Percentiles rank a stretch among this genome's conserved stretches.
These are phyloP conservation scores for Heliamphora pulchella DNA, from an alignment of 179 eudicot genomes.

Conservation along the genomic window DNA sequence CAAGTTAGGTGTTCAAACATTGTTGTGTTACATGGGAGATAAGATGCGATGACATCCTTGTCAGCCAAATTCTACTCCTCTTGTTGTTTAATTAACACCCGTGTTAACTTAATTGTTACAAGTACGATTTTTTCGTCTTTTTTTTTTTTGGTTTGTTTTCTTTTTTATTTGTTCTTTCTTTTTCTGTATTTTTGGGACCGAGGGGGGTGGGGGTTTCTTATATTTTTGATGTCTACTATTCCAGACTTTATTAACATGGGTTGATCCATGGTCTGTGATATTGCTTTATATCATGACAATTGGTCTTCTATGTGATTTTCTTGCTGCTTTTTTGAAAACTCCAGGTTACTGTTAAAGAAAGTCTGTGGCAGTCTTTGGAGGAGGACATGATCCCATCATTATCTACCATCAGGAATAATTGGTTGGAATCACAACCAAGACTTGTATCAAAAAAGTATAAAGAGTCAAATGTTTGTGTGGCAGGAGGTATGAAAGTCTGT, in stretches of 20 bases:
- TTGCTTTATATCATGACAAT: neutral
- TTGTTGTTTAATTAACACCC: no score
- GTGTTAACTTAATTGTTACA: neutral
- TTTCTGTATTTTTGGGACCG: neutral
- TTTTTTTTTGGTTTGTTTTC: neutral
- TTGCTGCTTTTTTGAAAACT: slow-evolving; percentile 6
- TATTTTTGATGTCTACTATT: neutral
- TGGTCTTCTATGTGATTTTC: slow-evolving; percentile 1
- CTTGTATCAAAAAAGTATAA: slow-evolving; percentile 45
- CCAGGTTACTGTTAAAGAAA: slow-evolving; percentile 66
- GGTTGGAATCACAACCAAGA: slow-evolving; percentile 83
- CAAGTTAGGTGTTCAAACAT: no score
- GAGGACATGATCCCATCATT: slow-evolving; percentile 75
- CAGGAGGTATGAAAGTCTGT: slow-evolving; percentile 68
- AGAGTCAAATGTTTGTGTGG: slow-evolving; percentile 71
- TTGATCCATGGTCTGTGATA: neutral
- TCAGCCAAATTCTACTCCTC: no score
- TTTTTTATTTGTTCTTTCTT: neutral
- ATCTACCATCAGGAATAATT: slow-evolving; percentile 54
- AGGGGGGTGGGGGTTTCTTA: neutral
- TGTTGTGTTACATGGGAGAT: no score
- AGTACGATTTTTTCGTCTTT: neutral
- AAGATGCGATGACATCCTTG: no score
- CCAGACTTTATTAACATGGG: neutral
- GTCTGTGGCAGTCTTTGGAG: slow-evolving; percentile 75